Evolutionary conservation across 2,329 filamentous ascomycete species (phyloP).

Genomic region (Zasmidium cellare): DNA sequence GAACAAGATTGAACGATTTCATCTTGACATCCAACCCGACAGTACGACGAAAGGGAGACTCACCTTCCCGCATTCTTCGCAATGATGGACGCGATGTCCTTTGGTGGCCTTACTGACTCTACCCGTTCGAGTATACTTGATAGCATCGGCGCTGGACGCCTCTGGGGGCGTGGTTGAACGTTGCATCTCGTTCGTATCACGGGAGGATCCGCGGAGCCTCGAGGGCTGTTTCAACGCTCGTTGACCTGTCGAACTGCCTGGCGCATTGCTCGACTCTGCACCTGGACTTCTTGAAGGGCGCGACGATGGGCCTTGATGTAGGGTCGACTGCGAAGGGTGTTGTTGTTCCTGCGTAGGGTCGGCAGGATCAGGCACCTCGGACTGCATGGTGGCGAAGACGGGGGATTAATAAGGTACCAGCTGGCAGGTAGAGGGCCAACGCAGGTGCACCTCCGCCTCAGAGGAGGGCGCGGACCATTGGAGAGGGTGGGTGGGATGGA

Average conservation of each 20-base stretch:
- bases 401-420: constrained; percentile 4
- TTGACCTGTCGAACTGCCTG: constrained; percentile 5
- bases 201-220: constrained; percentile 16
- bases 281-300: constrained; percentile 8
- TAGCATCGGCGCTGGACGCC: constrained; percentile 19
- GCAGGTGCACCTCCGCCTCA: not conserved
- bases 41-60: constrained; percentile 15
- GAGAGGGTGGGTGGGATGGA: not conserved
- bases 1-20: not conserved
- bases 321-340: not conserved
- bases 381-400: constrained; percentile 9
- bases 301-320: constrained; percentile 1
- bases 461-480: not conserved
- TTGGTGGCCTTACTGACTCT: constrained; percentile 51
- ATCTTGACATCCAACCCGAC: not conserved
- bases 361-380: constrained; percentile 2
- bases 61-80: constrained; percentile 49
- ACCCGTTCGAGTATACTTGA: constrained; percentile 47
- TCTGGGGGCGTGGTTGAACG: constrained; percentile 23
- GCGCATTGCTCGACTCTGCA: constrained; percentile 6
- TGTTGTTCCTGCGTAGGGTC: constrained; percentile 1
- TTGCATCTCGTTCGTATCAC: constrained; percentile 23
- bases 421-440: constrained; percentile 3
- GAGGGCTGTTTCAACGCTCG: constrained; percentile 13
- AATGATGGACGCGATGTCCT: constrained; percentile 46